Conservation (phyloP, 129 eudicot species). For the Flaveria ramosissima region DNA sequence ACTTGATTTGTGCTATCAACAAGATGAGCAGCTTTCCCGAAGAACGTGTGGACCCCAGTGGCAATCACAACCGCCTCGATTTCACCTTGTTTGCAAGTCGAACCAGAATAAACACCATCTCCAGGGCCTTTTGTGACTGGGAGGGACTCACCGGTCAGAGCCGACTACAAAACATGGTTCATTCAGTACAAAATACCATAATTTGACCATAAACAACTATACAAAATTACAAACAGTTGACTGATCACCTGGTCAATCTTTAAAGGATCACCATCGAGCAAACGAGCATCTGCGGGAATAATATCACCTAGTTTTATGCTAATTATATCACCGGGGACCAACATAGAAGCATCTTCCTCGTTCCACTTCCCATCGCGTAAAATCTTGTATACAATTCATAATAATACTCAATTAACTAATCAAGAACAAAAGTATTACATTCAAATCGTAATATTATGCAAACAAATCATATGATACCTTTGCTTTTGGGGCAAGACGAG, state of each 20-base stretch:
- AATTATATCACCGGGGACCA: constrained; percentile 94
- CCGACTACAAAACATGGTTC: constrained; percentile 59
- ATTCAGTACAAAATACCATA: constrained; percentile 7
- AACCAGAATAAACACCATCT: constrained; percentile 96
- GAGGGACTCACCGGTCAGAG: constrained; percentile 95
- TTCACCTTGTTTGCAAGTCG: constrained; percentile 99
- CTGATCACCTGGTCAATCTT: constrained; percentile 82
- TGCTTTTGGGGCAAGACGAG: constrained; percentile 96
- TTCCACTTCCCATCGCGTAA: constrained; percentile 93
- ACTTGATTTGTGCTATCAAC: constrained; percentile 96
- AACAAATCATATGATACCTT: constrained; percentile 47
- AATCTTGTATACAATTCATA: constrained; percentile 45
- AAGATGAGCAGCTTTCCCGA: constrained; percentile 99
- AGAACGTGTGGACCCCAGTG: constrained; percentile 97
- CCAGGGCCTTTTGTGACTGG: constrained; percentile 99
- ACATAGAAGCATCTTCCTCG: constrained; percentile 86
- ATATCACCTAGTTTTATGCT: constrained; percentile 96
- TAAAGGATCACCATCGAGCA: constrained; percentile 94
- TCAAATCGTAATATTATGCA: not conserved
- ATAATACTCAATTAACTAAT: not conserved
- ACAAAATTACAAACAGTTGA: not conserved
- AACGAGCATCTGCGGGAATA: constrained; percentile 96
- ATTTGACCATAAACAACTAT: not conserved
- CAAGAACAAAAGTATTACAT: not conserved
- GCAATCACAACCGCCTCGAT: constrained; percentile 94